These are phyloP conservation scores for Lactarius psammicola DNA, from an alignment of 768 basidiomycete genomes.

Conservation along the genomic window DNA sequence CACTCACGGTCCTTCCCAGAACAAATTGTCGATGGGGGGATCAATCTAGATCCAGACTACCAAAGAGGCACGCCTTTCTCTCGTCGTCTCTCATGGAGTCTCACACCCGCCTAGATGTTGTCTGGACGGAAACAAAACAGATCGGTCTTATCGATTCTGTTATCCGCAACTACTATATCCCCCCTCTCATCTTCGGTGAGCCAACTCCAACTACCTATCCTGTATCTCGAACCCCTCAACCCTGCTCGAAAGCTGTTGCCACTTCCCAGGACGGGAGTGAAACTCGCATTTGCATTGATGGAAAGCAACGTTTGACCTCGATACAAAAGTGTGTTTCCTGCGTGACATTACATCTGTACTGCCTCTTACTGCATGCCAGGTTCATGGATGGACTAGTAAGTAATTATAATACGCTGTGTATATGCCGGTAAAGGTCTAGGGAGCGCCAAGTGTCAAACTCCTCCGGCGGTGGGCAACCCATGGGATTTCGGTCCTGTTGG, in stretches of 20 bases:
- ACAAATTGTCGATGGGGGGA: constrained; percentile 60
- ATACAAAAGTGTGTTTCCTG: constrained; percentile 54
- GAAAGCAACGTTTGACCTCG: constrained; percentile 78
- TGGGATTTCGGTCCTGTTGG: neutral
- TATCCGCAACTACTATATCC: constrained; percentile 76
- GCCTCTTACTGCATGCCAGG: constrained; percentile 4
- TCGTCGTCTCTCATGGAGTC: neutral
- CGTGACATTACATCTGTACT: neutral
- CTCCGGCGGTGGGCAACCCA: constrained; percentile 7
- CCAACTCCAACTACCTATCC: neutral
- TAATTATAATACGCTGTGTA: constrained; percentile 25
- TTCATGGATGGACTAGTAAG: constrained; percentile 71
- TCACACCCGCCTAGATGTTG: constrained; percentile 51
- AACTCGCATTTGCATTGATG: constrained; percentile 69
- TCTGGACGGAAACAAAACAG: constrained; percentile 78
- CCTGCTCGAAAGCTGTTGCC: constrained; percentile 44
- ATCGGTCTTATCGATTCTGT: constrained; percentile 74
- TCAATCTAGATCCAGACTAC: constrained; percentile 74
- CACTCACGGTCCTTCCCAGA: constrained; percentile 41
- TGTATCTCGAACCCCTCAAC: neutral
- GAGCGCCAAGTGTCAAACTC: constrained; percentile 2
- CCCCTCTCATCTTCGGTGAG: constrained; percentile 75
- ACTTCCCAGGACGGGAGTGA: constrained; percentile 61
- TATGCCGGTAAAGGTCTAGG: neutral
- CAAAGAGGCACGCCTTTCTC: constrained; percentile 57